Evolutionary conservation across 148 eudicot genomes (phyloP), one percentile per base, ranked within the genome.

Genomic region (Arctostaphylos glauca): DNA sequence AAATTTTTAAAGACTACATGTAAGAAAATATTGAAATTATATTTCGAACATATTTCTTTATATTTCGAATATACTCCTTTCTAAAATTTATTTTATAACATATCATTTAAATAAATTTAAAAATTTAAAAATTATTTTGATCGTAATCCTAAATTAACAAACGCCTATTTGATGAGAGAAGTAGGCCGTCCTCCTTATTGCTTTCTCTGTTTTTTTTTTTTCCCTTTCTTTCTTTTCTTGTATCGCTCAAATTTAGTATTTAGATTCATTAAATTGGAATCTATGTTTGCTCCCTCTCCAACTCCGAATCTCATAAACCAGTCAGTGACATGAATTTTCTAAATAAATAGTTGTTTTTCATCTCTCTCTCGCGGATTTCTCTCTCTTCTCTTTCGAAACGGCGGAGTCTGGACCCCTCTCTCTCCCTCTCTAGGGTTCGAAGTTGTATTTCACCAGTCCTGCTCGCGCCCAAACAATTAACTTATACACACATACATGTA

Each of bases 351-450:
- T 21, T 60, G 9, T 60, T 21, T 62, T 3, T 50, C n/a, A 14
- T 47, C 77, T 74, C 54, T 18, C 55, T 74, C 77, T 74, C 72
- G 41, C 43, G 10, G 12, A 66, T 70, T 70, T 41, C 25, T 53
- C 18, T 76, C 78, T 21, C 31, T 47, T 14, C 21, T 15, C 9
- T 53, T 13, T 53, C 21, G 23, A 5, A 75, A 23, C 78, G 78
- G 78, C 78, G 78, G 43, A 75, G 78, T 15, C 62, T 58, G 21
- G 23, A 18, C 14, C 13, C 19, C 21, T 23, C 59, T 43, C 64
- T 7, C 78, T 3, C 80, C 38, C 59, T 16, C 67, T 41, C 80
- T 55, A 55, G 66, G 80, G 80, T 56, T 77, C 25, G 14, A 18
- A 41, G 56, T 77, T 12, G 25, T 5, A 52, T 0, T 38, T 6